Evolutionary conservation across 495 filamentous ascomycete species (phyloP).

Genomic region (Penicillium daleae): DNA sequence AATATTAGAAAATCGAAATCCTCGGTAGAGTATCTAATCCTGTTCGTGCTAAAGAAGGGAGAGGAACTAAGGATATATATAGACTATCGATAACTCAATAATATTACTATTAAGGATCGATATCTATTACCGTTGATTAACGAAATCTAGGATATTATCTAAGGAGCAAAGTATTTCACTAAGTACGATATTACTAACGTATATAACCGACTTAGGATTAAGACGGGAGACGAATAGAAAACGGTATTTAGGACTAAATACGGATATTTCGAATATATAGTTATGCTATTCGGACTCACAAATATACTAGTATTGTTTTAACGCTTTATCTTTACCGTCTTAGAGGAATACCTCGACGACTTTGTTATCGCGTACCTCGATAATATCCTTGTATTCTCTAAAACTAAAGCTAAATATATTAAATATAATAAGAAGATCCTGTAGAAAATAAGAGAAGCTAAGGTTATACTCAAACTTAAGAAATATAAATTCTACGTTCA

Average conservation of each 20-base stretch:
- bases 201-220: conserved; percentile 23
- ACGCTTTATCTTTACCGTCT: not conserved
- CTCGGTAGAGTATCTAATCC: conserved; percentile 13
- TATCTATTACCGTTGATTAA: conserved; percentile 27
- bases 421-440: conserved; percentile 6
- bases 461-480: conserved; percentile 18
- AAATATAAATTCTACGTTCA: conserved; percentile 15
- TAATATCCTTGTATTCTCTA: not conserved
- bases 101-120: conserved; percentile 31
- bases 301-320: conserved; percentile 21
- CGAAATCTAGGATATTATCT: conserved; percentile 25
- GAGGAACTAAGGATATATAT: conserved; percentile 25
- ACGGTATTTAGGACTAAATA: conserved; percentile 25
- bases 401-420: not conserved
- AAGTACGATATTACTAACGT: conserved; percentile 31
- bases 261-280: conserved; percentile 20
- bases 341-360: not conserved
- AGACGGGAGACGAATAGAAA: conserved; percentile 22
- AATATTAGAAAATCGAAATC: not conserved
- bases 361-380: not conserved
- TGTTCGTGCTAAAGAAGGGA: conserved; percentile 37
- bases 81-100: conserved; percentile 32
- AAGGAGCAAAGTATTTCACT: conserved; percentile 26
- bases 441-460: conserved; percentile 6
- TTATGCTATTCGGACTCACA: conserved; percentile 26